These are phyloP conservation scores for Talaromyces thailandensis DNA, from an alignment of 495 filamentous ascomycete genomes.

Conservation along the genomic window DNA sequence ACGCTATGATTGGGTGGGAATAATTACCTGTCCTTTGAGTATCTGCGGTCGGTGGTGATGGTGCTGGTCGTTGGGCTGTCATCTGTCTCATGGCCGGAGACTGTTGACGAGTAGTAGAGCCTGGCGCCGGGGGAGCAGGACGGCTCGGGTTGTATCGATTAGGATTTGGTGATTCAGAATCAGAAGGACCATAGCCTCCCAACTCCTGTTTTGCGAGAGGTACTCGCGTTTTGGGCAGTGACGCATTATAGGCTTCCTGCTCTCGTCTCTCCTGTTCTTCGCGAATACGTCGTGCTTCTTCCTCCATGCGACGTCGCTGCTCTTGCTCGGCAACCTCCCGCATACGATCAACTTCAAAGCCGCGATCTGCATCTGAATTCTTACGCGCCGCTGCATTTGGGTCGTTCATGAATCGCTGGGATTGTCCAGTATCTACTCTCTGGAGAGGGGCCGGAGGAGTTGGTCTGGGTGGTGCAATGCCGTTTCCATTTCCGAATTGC, in stretches of 20 bases:
- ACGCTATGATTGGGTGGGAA: background rate
- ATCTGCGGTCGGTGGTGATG: conserved; percentile 39
- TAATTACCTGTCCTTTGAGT: conserved; percentile 8
- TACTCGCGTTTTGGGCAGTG: conserved; percentile 63
- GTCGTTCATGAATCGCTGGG: conserved; percentile 24
- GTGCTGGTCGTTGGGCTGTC: conserved; percentile 49
- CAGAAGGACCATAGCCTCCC: conserved; percentile 51
- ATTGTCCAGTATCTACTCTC: conserved; percentile 32
- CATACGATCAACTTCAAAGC: conserved; percentile 34
- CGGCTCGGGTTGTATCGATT: conserved; percentile 76
- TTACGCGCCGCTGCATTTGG: conserved; percentile 26
- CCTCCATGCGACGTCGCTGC: conserved; percentile 38
- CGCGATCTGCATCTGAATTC: conserved; percentile 24
- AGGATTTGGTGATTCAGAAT: conserved; percentile 35
- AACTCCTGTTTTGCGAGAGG: conserved; percentile 85
- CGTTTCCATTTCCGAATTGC: conserved; percentile 56
- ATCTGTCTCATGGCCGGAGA: conserved; percentile 33
- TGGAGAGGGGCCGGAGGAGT: conserved; percentile 46
- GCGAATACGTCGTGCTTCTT: conserved; percentile 34
- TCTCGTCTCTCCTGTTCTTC: conserved; percentile 62
- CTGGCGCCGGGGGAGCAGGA: conserved; percentile 46
- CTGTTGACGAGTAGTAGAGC: conserved; percentile 31
- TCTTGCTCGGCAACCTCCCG: conserved; percentile 42
- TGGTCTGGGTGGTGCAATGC: conserved; percentile 72
- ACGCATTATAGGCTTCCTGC: conserved; percentile 78